phyloP scores from a whole-genome alignment of 768 basidiomycete genomes.

The Phaffia tasmanica region DNA sequence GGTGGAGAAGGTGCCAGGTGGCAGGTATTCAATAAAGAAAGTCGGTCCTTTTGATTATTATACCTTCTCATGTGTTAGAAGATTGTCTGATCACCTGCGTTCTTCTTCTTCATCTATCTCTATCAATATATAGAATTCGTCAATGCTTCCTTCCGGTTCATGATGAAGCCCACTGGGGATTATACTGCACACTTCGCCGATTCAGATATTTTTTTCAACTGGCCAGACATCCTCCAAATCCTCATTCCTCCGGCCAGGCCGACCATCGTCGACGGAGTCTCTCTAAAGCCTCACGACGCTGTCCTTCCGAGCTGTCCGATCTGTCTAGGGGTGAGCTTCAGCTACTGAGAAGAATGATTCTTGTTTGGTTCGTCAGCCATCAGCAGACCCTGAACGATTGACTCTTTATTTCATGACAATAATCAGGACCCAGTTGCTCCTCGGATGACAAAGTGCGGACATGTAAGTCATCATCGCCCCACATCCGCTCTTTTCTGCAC shows the following conservation, averaged over 20 bases:
- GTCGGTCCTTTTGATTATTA: constrained; percentile 46
- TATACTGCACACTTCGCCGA: constrained; percentile 91
- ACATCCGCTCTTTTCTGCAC: constrained; percentile 27
- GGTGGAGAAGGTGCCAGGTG: constrained; percentile 44
- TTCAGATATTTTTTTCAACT: constrained; percentile 94
- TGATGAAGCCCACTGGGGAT: constrained; percentile 82
- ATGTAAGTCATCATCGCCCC: constrained; percentile 51
- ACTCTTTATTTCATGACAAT: too few relatives aligned
- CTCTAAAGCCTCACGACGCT: constrained; percentile 35
- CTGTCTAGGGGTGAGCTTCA: constrained; percentile 58
- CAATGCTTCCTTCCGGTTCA: constrained; percentile 90
- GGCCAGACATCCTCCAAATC: constrained; percentile 90
- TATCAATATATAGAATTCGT: constrained; percentile 60
- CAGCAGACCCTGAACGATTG: constrained; percentile 10
- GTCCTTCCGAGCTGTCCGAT: constrained; percentile 78
- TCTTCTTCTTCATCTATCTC: constrained; percentile 8
- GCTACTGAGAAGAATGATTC: constrained; percentile 48
- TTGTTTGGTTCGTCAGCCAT: neutral
- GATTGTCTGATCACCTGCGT: neutral
- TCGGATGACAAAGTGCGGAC: constrained; percentile 86
- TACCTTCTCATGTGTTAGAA: constrained; percentile 1
- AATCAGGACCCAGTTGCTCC: constrained; percentile 19
- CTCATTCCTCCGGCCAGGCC: constrained; percentile 71
- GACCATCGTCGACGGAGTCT: constrained; percentile 39
- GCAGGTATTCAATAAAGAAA: constrained; percentile 79